These are phyloP conservation scores for Tolypocladium album DNA, from an alignment of 2,329 filamentous ascomycete genomes.

Conservation along the genomic window DNA sequence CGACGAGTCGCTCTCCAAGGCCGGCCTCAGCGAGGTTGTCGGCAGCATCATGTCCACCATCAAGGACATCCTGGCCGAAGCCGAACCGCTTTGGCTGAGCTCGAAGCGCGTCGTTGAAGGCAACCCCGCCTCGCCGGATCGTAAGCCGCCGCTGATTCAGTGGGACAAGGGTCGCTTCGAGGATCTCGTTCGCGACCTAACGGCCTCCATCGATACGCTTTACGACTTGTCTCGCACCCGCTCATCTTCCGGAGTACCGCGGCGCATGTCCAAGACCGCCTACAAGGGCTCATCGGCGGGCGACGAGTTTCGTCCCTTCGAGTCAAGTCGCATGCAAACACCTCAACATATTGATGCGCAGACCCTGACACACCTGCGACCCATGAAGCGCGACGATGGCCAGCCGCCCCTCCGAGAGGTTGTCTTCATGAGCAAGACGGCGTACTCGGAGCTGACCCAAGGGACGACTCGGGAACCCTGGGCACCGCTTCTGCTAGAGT, in stretches of 20 bases:
- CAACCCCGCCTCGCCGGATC: constrained; percentile 33
- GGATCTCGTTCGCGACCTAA: constrained; percentile 63
- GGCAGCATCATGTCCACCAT: constrained; percentile 72
- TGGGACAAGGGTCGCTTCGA: constrained; percentile 67
- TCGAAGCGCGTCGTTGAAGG: constrained; percentile 35
- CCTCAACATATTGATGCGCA: constrained; percentile 48
- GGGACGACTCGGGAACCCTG: constrained; percentile 32
- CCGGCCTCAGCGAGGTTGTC: constrained; percentile 66
- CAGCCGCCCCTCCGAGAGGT: constrained; percentile 30
- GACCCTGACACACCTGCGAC: constrained; percentile 36
- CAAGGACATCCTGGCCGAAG: constrained; percentile 68
- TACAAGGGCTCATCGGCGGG: constrained; percentile 24
- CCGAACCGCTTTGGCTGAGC: constrained; percentile 59
- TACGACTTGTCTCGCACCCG: constrained; percentile 65
- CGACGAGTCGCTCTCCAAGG: constrained; percentile 58
- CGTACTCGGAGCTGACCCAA: constrained; percentile 36
- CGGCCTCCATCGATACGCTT: constrained; percentile 67
- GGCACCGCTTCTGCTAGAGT: constrained; percentile 58
- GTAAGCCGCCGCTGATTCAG: constrained; percentile 44
- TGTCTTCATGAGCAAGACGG: constrained; percentile 37
- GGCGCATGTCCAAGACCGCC: constrained; percentile 17
- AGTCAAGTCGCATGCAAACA: constrained; percentile 50
- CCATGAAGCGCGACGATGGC: constrained; percentile 24
- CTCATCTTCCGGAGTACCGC: constrained; percentile 28
- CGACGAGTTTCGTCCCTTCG: constrained; percentile 41